These are phyloP conservation scores for Cladosporium sp. DNA, from an alignment of 2,329 filamentous ascomycete species.

Conservation along the genomic window DNA sequence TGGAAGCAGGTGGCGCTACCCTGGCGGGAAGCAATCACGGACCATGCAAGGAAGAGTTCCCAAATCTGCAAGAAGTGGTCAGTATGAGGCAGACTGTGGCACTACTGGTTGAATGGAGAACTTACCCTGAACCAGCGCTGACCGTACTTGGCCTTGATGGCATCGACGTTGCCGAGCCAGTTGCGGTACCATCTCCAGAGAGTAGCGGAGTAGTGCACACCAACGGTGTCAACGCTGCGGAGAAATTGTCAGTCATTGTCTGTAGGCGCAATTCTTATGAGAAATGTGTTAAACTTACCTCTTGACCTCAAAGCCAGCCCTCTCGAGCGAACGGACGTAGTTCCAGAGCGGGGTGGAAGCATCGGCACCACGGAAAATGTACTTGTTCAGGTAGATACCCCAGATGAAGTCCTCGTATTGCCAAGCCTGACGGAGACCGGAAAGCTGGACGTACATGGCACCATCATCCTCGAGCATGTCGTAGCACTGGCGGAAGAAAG, in stretches of 20 bases:
- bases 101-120: background rate
- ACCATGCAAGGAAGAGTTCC: constrained; percentile 88
- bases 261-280: no score
- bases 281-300: constrained; percentile 27
- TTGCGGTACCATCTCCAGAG: constrained; percentile 99
- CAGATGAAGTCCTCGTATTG: constrained; percentile 98
- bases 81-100: background rate
- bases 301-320: constrained; percentile 88
- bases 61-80: constrained; percentile 60
- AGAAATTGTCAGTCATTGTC: no score
- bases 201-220: constrained; percentile 95
- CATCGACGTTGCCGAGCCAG: constrained; percentile 92
- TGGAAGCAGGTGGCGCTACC: constrained; percentile 85
- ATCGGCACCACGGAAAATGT: constrained; percentile 95
- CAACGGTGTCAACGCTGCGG: constrained; percentile 75
- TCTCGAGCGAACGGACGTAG: constrained; percentile 82
- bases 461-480: constrained; percentile 97
- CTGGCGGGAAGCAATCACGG: constrained; percentile 80
- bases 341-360: constrained; percentile 90
- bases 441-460: constrained; percentile 93
- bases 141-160: constrained; percentile 93
- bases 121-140: constrained; percentile 79
- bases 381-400: constrained; percentile 97
- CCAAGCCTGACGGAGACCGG: constrained; percentile 91
- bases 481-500: constrained; percentile 83